Conservation (phyloP, 2,329 filamentous ascomycete genomes). For the Scolecobasidium constrictum region DNA sequence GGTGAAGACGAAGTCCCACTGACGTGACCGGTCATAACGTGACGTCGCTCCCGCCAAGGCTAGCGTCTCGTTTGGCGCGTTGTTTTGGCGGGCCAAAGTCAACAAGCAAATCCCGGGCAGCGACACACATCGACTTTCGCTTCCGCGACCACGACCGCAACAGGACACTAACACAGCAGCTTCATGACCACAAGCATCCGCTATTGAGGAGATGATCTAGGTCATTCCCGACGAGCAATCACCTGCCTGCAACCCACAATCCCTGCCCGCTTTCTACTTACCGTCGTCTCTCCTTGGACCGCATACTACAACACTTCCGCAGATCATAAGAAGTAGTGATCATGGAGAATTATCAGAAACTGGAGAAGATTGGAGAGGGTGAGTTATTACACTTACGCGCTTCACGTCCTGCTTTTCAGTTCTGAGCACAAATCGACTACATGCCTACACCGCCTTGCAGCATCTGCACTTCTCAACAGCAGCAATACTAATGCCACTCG, state of each 20-base stretch:
- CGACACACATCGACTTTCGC: neutral
- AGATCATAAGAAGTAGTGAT: no score
- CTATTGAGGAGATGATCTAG: neutral
- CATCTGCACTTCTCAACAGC: no score
- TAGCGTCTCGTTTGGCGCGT: neutral
- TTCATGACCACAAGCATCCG: neutral
- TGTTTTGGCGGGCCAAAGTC: neutral
- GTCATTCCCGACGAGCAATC: neutral
- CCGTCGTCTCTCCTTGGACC: no score
- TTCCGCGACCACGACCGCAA: neutral
- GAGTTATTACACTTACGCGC: slow-evolving; percentile 16
- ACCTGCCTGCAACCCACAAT: no score
- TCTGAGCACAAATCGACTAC: no score
- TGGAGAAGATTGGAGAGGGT: slow-evolving; percentile 97
- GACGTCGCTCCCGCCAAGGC: neutral
- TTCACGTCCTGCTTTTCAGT: no score
- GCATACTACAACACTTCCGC: no score
- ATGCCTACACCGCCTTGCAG: no score
- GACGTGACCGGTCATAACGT: neutral
- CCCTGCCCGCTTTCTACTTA: no score
- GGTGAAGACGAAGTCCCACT: no score
- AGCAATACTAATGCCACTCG: no score
- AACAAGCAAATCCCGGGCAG: neutral
- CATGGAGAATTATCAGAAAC: slow-evolving; percentile 95
- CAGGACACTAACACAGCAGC: neutral